Base-by-base conservation (phyloP, 768 basidiomycete genomes). In the Amanita rimosa region DNA sequence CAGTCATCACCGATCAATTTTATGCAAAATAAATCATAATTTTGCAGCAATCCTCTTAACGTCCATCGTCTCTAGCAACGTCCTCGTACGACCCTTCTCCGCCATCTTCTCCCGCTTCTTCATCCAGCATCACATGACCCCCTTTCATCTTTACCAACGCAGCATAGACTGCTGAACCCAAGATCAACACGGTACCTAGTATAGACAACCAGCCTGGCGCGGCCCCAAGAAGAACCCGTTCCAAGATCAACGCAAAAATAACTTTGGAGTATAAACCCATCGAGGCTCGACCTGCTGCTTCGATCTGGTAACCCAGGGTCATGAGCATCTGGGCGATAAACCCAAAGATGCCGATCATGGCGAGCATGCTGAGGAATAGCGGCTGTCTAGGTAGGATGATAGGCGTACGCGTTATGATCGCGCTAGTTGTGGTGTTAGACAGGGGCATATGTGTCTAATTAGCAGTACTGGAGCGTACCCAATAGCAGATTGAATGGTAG, bases 221-320 rank as follows among this genome's bases (percentile, higher is more conserved):
- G 10, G 48, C 24, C 16, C 42, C 40, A 36, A 49, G 43, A n/a
- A 49, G 13, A 26, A 43, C 21, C 1, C 34, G 19, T 40, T 31
- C 48, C 11, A 49, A 16, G 6, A 49, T 49, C 42, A 36, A 24
- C 3, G 48, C 48, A 34, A 49, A 49, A 16, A 49, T 44, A 8
- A 49, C 50, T 42, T 61, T 62, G 43, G 64, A 63, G 48, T 68
- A 88, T 4, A 83, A 61, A 0, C 76, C 81, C 55, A 86, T 66
- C 5, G 74, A 67, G 0, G 75, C 78, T 14, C 83, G 66, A 0
- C 78, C 76, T 0, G 78, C 82, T 4, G 76, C 76, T 59, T 85
- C 82, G 1, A 73, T 69, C 49, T 78, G 79, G 7, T 83, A 61
- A 0, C 80, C 82, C 55, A 76, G 63, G 11, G 41, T 49, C 39